Evolutionary conservation across 2,329 filamentous ascomycete species (phyloP).

Genomic region (Talaromyces marneffei): DNA sequence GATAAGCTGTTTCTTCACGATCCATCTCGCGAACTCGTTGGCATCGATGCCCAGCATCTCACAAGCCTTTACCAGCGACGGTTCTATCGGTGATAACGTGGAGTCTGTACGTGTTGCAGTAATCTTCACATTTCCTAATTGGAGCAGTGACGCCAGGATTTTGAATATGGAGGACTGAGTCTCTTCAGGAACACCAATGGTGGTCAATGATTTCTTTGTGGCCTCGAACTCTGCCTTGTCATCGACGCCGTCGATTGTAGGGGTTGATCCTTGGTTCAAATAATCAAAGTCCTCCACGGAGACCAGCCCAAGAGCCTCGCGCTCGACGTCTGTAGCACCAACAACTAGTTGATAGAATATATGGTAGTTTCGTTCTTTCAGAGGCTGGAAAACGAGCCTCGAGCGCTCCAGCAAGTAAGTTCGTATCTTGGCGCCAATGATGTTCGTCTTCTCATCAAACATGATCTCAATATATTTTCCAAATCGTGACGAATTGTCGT

Average conservation of each 20-base stretch:
- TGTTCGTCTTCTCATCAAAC: slow-evolving; percentile 92
- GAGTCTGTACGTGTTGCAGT: slow-evolving; percentile 84
- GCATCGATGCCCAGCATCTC: slow-evolving; percentile 81
- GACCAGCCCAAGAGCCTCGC: slow-evolving; percentile 69
- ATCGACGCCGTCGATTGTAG: slow-evolving; percentile 87
- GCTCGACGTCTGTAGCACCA: slow-evolving; percentile 78
- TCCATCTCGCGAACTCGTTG: slow-evolving; percentile 90
- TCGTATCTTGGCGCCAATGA: slow-evolving; percentile 94
- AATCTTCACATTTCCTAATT: slow-evolving; percentile 96
- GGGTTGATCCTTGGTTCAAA: slow-evolving; percentile 88
- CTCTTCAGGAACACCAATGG: slow-evolving; percentile 71
- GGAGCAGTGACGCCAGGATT: slow-evolving; percentile 80
- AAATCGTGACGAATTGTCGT: slow-evolving; percentile 98
- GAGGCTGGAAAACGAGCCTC: slow-evolving; percentile 89
- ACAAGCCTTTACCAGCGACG: slow-evolving; percentile 74
- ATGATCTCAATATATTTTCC: slow-evolving; percentile 99
- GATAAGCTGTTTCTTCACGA: slow-evolving; percentile 95
- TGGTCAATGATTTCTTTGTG: slow-evolving; percentile 76
- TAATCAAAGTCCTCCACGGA: slow-evolving; percentile 91
- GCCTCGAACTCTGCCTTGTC: slow-evolving; percentile 91
- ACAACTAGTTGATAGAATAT: slow-evolving; percentile 97
- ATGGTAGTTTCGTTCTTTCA: slow-evolving; percentile 98
- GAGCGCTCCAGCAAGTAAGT: slow-evolving; percentile 94
- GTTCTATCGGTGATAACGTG: slow-evolving; percentile 71
- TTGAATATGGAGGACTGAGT: slow-evolving; percentile 84